Base-by-base conservation (phyloP, 805 yeast species). In the Pachysolen tannophilus region DNA sequence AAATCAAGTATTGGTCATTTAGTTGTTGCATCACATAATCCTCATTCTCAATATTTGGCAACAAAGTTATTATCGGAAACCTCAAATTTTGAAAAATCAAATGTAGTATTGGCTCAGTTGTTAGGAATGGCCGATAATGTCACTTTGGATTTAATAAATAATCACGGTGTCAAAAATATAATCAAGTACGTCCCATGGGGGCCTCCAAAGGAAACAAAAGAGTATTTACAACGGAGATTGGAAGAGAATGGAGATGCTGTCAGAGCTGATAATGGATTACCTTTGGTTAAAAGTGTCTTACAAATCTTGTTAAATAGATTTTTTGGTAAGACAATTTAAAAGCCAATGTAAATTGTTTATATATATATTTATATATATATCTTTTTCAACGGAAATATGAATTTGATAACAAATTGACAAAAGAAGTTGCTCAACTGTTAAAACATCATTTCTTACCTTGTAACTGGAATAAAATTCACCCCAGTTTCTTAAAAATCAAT, bases 141-240 rank as follows among this genome's bases (percentile, higher is more conserved):
- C 41, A 85, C 96, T 18, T 69, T 71, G 54, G 85, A 82, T 46
- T 68, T 88, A 50, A 74, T 84, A 38, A 60, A 67, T 27, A 66
- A 76, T 31, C 74, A 82, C 45, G 67, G 73, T 30, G 82, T 74
- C 30, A 75, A 69, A 42, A 85, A 85, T 50, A 79, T 88, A 35
- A 79, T 90, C 61, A 90, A 90, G 62, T 88, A 90, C 55, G 96
- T 88, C 43, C 94, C 97, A 13, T 88, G 97, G 97, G 97, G 97
- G 8, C 97, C 97, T 23, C 94, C 95, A 37, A 61, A 75, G 46
- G 97, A 90, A 61, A 87, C 96, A 39, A 86, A 84, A 63, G 95
- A 85, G 47, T 88, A 88, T 54, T 62, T 88, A 42, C 65, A 79
- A 43, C 78, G 97, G 66, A 75, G 97, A 62, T 66, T 88, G 43